phyloP scores from a whole-genome alignment of 2,329 filamentous ascomycete species.

The Ophiostoma tasmaniense region DNA sequence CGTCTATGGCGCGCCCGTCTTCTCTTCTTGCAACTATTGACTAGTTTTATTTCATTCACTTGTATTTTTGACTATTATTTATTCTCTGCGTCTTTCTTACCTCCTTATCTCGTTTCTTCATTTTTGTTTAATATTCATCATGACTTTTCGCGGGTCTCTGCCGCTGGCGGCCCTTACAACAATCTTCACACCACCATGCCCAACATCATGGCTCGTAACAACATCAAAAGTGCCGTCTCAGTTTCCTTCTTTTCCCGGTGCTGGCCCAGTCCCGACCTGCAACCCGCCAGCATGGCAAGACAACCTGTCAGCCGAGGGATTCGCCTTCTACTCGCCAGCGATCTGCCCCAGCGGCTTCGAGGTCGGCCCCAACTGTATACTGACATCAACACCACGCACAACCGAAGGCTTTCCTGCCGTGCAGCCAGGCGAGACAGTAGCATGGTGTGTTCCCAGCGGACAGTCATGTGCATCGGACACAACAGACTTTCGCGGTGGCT shows the following conservation, averaged over 20 bases:
- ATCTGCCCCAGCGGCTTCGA: slow-evolving; percentile 33
- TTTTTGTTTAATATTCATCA: neutral
- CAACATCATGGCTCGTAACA: slow-evolving; percentile 34
- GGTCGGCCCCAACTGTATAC: slow-evolving; percentile 27
- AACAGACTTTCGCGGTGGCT: slow-evolving; percentile 32
- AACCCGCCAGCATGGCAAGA: slow-evolving; percentile 29
- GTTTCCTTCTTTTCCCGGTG: slow-evolving; percentile 28
- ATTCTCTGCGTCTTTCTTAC: neutral
- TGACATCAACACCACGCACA: slow-evolving; percentile 15
- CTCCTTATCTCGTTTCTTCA: neutral
- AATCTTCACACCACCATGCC: slow-evolving; percentile 34
- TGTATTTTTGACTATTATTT: neutral
- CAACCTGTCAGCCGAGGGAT: slow-evolving; percentile 30
- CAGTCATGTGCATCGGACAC: slow-evolving; percentile 34
- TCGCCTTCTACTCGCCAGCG: slow-evolving; percentile 34
- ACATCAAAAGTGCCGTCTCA: slow-evolving; percentile 33
- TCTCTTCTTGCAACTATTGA: slow-evolving; percentile 3
- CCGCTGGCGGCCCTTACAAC: slow-evolving; percentile 33
- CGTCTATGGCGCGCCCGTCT: neutral
- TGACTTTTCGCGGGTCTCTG: slow-evolving; percentile 24
- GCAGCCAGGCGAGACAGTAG: slow-evolving; percentile 20
- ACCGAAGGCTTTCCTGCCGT: slow-evolving; percentile 19
- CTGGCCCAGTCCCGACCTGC: slow-evolving; percentile 24
- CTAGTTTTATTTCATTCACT: neutral
- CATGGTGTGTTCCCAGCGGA: slow-evolving; percentile 26